Evolutionary conservation across 1,139 yeast species (phyloP).

Genomic region (Kodamaea sp.): DNA sequence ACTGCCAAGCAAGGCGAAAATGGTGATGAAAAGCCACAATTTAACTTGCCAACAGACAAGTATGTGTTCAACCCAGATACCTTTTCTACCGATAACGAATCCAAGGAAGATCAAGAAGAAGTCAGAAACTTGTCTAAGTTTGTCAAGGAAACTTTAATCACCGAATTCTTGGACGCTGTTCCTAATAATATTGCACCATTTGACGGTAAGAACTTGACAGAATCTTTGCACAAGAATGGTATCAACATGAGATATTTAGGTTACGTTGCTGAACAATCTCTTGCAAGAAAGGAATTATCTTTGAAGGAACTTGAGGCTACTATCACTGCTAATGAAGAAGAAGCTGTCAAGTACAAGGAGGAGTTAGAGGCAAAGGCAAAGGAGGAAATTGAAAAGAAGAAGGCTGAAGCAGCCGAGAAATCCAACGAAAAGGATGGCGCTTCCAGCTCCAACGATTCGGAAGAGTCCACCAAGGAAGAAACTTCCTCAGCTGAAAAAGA

Average conservation of each 20-base stretch:
- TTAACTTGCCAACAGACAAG: constrained; percentile 54
- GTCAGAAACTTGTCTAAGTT: constrained; percentile 69
- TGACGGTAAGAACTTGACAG: constrained; percentile 74
- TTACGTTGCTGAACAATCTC: constrained; percentile 40
- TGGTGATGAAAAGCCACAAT: constrained; percentile 44
- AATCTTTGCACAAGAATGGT: constrained; percentile 72
- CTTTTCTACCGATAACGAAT: constrained; percentile 45
- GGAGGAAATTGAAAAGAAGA: constrained; percentile 16
- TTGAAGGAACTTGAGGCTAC: constrained; percentile 19
- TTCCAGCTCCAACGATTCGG: constrained; percentile 2
- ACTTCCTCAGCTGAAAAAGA: constrained; percentile 15
- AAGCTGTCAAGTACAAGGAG: constrained; percentile 27
- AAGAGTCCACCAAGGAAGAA: constrained; percentile 32
- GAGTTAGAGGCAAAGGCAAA: constrained; percentile 22
- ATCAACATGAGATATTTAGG: constrained; percentile 90
- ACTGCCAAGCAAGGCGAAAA: constrained; percentile 47
- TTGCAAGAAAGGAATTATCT: constrained; percentile 24
- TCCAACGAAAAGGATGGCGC: constrained; percentile 22
- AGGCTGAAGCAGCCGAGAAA: constrained; percentile 20
- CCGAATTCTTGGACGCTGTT: constrained; percentile 58
- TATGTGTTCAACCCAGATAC: constrained; percentile 79
- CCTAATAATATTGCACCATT: constrained; percentile 61
- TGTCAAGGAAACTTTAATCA: constrained; percentile 56
- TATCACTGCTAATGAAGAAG: constrained; percentile 23
- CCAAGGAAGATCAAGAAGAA: constrained; percentile 49